Evolutionary conservation across 106 monocot genomes (phyloP).

Genomic region (Phalaenopsis aphrodite): DNA sequence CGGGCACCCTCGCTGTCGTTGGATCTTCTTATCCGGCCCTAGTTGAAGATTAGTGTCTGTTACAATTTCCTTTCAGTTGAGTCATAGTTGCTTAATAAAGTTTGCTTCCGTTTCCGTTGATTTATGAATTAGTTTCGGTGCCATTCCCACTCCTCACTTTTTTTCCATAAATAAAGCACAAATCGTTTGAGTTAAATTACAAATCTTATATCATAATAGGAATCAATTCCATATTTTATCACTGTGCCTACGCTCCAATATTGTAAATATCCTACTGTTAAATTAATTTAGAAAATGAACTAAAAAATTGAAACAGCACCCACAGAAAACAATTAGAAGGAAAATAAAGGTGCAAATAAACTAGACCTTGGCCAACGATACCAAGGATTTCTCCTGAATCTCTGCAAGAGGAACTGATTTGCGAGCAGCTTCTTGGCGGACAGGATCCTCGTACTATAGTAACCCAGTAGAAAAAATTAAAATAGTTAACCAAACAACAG

Average conservation of each 20-base stretch:
- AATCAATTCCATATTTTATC: background rate
- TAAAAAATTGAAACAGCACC: background rate
- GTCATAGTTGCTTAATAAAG: no score
- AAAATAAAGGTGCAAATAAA: background rate
- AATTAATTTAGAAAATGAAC: background rate
- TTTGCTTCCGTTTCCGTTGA: no score
- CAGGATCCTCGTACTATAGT: constrained; percentile 71
- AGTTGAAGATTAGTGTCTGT: no score
- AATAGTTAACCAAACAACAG: background rate
- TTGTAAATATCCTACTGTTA: background rate
- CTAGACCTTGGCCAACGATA: constrained; percentile 74
- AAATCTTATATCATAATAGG: background rate
- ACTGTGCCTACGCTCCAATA: background rate
- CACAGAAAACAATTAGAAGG: background rate
- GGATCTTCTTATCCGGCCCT: no score
- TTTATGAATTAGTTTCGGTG: no score
- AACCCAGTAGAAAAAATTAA: background rate
- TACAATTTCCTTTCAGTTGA: no score
- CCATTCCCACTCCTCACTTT: background rate
- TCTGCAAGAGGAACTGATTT: constrained; percentile 71
- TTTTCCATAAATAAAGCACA: background rate
- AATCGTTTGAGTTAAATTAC: background rate
- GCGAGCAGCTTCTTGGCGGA: constrained; percentile 67
- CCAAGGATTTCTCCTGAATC: constrained; percentile 79
- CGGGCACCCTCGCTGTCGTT: no score